A percentile compares a stretch with the other conserved stretches of the same genome.
Conservation (phyloP, 2,329 filamentous ascomycete species). For the Neonectria sp. region DNA sequence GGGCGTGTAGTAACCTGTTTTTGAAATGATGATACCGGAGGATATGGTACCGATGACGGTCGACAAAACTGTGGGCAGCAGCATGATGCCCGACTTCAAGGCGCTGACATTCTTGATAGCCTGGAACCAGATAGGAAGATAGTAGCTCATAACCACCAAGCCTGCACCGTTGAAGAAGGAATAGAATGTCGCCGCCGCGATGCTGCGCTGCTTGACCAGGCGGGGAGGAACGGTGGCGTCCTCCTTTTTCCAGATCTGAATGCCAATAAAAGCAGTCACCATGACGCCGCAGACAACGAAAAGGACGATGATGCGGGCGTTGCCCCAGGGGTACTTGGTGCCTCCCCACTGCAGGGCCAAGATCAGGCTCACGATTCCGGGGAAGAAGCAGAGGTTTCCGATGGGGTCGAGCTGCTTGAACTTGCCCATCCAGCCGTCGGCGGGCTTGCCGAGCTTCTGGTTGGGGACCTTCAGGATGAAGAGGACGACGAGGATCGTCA, state of each 20-base stretch:
- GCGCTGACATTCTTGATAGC: slow-evolving; percentile 58
- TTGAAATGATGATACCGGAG: slow-evolving; percentile 53
- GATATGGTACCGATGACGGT: slow-evolving; percentile 53
- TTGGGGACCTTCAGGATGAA: slow-evolving; percentile 49
- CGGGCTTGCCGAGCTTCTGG: slow-evolving; percentile 38
- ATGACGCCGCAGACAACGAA: slow-evolving; percentile 52
- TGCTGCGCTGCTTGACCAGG: slow-evolving; percentile 56
- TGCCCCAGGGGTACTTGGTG: slow-evolving; percentile 50
- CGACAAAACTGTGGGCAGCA: slow-evolving; percentile 56
- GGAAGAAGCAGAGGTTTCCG: slow-evolving; percentile 51
- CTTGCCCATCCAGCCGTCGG: slow-evolving; percentile 37
- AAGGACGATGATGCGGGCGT: slow-evolving; percentile 44
- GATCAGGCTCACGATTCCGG: slow-evolving; percentile 61
- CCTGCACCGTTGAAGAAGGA: slow-evolving; percentile 56
- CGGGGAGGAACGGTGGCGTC: slow-evolving; percentile 60
- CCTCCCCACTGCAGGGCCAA: slow-evolving; percentile 67
- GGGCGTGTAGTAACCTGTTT: slow-evolving; percentile 61
- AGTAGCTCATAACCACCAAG: slow-evolving; percentile 53
- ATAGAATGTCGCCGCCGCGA: slow-evolving; percentile 54
- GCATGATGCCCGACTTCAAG: slow-evolving; percentile 56
- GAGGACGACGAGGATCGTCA: slow-evolving; percentile 51
- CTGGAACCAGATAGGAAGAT: slow-evolving; percentile 63
- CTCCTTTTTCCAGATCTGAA: slow-evolving; percentile 57
- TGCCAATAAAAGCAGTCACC: slow-evolving; percentile 51
- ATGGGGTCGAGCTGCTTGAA: slow-evolving; percentile 48